These are phyloP conservation scores for Zalaria obscura DNA, from an alignment of 2,329 filamentous ascomycete species.

Conservation along the genomic window DNA sequence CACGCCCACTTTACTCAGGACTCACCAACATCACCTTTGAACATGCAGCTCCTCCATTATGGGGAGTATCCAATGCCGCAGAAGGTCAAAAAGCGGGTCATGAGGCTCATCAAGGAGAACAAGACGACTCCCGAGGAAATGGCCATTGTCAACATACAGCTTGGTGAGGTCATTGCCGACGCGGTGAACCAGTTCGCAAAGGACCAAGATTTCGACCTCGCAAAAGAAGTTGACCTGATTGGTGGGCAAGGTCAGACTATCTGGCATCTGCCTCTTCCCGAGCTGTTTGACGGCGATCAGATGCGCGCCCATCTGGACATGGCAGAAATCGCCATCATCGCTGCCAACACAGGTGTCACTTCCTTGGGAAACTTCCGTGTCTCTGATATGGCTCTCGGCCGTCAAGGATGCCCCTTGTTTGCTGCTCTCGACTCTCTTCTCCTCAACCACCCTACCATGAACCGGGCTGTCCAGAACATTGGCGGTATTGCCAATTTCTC, in stretches of 20 bases:
- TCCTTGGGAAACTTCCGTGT: conserved; percentile 12
- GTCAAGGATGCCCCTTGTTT: conserved; percentile 13
- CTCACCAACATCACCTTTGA: conserved; percentile 4
- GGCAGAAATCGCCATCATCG: conserved; percentile 11
- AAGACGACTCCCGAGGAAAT: conserved; percentile 13
- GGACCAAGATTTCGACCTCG: conserved; percentile 7
- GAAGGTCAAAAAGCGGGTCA: conserved; percentile 6
- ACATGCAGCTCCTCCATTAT: conserved; percentile 10
- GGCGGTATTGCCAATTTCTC: conserved; percentile 14
- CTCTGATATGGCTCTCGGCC: conserved; percentile 11
- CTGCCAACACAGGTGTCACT: conserved; percentile 12
- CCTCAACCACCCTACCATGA: conserved; percentile 9
- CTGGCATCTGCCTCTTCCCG: conserved; percentile 12
- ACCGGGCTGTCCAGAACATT: conserved; percentile 12
- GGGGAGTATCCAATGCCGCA: conserved; percentile 6
- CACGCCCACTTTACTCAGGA: conserved; percentile 14
- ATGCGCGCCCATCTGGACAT: conserved; percentile 10
- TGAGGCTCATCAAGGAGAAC: conserved; percentile 12
- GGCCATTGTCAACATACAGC: conserved; percentile 12
- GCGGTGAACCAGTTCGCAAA: conserved; percentile 10
- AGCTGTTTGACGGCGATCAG: conserved; percentile 8
- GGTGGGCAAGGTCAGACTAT: conserved; percentile 14
- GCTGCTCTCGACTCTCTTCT: conserved; percentile 11
- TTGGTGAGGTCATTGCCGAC: conserved; percentile 10
- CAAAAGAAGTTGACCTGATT: conserved; percentile 10